phyloP scores from a whole-genome alignment of 768 basidiomycete species.

The Infundibulicybe gibba region DNA sequence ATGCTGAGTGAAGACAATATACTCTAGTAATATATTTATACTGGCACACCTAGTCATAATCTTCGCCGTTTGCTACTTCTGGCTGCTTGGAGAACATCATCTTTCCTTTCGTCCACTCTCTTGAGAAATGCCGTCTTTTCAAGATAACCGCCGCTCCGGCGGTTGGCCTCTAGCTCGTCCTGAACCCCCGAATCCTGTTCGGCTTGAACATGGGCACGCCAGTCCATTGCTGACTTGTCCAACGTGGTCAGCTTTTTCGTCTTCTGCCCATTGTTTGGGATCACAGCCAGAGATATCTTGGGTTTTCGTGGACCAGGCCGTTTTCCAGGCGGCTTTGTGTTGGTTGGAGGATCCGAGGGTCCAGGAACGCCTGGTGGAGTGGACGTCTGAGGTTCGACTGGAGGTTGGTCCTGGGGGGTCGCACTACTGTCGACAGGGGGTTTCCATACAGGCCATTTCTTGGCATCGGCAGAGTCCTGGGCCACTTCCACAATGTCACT shows the following conservation, averaged over 20 bases:
- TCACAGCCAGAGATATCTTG: slow-evolving; percentile 48
- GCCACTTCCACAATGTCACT: slow-evolving; percentile 76
- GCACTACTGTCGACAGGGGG: slow-evolving; percentile 7
- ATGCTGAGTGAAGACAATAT: background rate
- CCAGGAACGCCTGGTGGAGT: background rate
- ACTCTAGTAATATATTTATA: slow-evolving; percentile 5
- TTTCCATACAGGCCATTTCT: slow-evolving; percentile 64
- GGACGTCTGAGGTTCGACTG: slow-evolving; percentile 7
- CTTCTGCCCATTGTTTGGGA: slow-evolving; percentile 50
- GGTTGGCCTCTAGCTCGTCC: slow-evolving; percentile 73
- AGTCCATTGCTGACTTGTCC: slow-evolving; percentile 86
- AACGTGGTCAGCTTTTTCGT: slow-evolving; percentile 79
- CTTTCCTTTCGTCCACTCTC: slow-evolving; percentile 70
- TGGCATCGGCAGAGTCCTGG: slow-evolving; percentile 72
- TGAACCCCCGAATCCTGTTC: slow-evolving; percentile 39
- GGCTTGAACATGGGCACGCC: slow-evolving; percentile 61
- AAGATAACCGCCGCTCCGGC: slow-evolving; percentile 74
- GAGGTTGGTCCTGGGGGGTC: slow-evolving; percentile 1
- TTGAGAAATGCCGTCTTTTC: slow-evolving; percentile 84
- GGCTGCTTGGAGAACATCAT: slow-evolving; percentile 55
- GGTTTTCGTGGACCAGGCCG: slow-evolving; percentile 67
- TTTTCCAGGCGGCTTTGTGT: slow-evolving; percentile 26
- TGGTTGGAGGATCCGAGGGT: background rate
- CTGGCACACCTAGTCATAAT: slow-evolving; percentile 11
- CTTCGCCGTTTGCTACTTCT: slow-evolving; percentile 54